Conservation (phyloP, 805 yeast species). For the Danielozyma ontarioensis region DNA sequence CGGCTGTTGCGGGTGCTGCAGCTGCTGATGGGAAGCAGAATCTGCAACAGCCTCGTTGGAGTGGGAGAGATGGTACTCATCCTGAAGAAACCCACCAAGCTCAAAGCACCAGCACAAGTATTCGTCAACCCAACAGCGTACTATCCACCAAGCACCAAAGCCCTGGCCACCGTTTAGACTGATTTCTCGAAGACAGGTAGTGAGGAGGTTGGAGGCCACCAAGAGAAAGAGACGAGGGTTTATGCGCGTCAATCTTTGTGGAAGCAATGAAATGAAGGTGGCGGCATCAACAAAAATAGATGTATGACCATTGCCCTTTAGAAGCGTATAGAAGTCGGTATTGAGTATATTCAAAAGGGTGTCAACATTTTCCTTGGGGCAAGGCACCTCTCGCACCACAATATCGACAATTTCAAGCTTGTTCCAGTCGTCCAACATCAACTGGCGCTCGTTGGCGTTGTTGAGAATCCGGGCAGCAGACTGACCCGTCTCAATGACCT, state of each 20-base stretch:
- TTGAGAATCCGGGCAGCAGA: constrained; percentile 44
- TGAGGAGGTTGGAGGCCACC: constrained; percentile 48
- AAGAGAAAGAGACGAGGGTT: constrained; percentile 54
- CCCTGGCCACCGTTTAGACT: constrained; percentile 53
- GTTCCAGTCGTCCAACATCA: constrained; percentile 59
- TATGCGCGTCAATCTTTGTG: constrained; percentile 42
- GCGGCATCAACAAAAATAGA: constrained; percentile 20
- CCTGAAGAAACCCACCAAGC: constrained; percentile 47
- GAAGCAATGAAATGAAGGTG: constrained; percentile 34
- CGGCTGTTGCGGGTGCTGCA: neutral
- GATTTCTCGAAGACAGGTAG: constrained; percentile 58
- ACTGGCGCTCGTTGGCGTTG: constrained; percentile 36
- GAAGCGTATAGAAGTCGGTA: constrained; percentile 27
- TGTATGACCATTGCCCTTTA: constrained; percentile 15
- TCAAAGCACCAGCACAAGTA: constrained; percentile 65
- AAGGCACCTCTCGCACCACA: constrained; percentile 47
- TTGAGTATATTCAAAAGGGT: constrained; percentile 28
- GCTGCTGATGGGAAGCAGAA: constrained; percentile 1
- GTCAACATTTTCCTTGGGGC: constrained; percentile 31
- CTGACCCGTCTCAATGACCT: constrained; percentile 49
- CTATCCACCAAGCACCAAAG: constrained; percentile 72
- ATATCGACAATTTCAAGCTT: constrained; percentile 44
- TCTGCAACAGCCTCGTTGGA: constrained; percentile 4
- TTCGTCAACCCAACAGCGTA: constrained; percentile 73
- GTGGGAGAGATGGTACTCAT: constrained; percentile 14